Percentiles rank a stretch among this genome's conserved stretches.
These are phyloP conservation scores for Coniochaeta ligniaria DNA, from an alignment of 2,329 filamentous ascomycete species.

Conservation along the genomic window DNA sequence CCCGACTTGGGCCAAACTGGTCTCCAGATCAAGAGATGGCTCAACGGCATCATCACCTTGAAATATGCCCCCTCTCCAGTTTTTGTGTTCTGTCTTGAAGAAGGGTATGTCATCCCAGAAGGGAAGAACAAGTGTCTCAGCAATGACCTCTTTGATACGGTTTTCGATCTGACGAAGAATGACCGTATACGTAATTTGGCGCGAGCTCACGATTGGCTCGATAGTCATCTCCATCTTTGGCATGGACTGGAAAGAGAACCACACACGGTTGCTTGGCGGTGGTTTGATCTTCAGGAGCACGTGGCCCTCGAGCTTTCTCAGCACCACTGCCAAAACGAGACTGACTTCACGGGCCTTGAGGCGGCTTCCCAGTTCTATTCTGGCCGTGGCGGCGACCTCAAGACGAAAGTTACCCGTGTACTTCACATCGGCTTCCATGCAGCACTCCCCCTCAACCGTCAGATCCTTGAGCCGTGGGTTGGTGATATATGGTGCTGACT, in stretches of 20 bases:
- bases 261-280: constrained; percentile 90
- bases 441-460: constrained; percentile 84
- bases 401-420: constrained; percentile 87
- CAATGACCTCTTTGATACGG: constrained; percentile 86
- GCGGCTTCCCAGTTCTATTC: constrained; percentile 79
- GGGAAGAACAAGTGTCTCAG: constrained; percentile 82
- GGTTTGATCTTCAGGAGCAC: constrained; percentile 83
- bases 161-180: constrained; percentile 92
- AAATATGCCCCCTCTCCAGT: constrained; percentile 81
- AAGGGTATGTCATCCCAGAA: constrained; percentile 98
- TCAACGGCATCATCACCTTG: constrained; percentile 44
- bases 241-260: constrained; percentile 91
- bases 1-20: constrained; percentile 33
- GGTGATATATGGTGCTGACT: constrained; percentile 79
- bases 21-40: constrained; percentile 26
- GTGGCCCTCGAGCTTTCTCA: constrained; percentile 82
- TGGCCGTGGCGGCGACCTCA: constrained; percentile 86
- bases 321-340: constrained; percentile 74
- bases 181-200: constrained; percentile 90
- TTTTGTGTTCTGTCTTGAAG: constrained; percentile 69
- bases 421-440: constrained; percentile 77
- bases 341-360: constrained; percentile 91
- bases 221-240: constrained; percentile 92
- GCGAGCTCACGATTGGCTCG: constrained; percentile 88
- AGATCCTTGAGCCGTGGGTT: constrained; percentile 84